Evolutionary conservation across 768 basidiomycete species (phyloP).

Genomic region (Tulasnella sp.): DNA sequence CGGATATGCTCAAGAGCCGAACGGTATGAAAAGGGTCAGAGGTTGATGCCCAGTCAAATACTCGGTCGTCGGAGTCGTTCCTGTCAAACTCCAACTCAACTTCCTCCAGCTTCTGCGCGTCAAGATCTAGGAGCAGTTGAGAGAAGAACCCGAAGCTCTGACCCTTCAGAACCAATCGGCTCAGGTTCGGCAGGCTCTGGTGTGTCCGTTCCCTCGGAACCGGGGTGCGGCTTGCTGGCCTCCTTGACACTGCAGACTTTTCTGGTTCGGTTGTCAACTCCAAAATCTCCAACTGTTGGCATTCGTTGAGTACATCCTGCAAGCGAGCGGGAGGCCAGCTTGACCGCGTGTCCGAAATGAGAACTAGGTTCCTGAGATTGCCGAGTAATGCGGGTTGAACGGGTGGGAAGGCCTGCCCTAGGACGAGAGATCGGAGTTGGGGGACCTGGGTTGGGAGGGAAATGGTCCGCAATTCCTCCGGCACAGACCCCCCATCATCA

Average conservation of each 20-base stretch:
- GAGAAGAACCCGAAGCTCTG: neutral
- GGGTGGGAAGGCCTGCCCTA: neutral
- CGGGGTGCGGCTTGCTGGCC: neutral
- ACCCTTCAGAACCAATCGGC: neutral
- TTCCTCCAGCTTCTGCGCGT: neutral
- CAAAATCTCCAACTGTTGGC: neutral
- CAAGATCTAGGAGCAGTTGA: neutral
- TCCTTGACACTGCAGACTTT: neutral
- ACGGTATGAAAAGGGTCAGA: neutral
- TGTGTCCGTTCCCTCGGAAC: neutral
- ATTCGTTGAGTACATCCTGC: neutral
- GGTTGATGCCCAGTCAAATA: neutral
- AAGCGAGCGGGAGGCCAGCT: neutral
- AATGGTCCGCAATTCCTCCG: neutral
- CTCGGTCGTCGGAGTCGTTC: neutral
- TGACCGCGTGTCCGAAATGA: neutral
- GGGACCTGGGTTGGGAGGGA: neutral
- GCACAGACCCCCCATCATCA: neutral
- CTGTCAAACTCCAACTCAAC: neutral
- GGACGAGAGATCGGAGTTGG: neutral
- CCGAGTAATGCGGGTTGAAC: neutral
- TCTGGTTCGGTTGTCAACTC: neutral
- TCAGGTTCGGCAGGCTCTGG: neutral
- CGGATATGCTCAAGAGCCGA: neutral
- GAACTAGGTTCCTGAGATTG: neutral